phyloP scores from a whole-genome alignment of 2,329 filamentous ascomycete species.

The Penicillium sp. region DNA sequence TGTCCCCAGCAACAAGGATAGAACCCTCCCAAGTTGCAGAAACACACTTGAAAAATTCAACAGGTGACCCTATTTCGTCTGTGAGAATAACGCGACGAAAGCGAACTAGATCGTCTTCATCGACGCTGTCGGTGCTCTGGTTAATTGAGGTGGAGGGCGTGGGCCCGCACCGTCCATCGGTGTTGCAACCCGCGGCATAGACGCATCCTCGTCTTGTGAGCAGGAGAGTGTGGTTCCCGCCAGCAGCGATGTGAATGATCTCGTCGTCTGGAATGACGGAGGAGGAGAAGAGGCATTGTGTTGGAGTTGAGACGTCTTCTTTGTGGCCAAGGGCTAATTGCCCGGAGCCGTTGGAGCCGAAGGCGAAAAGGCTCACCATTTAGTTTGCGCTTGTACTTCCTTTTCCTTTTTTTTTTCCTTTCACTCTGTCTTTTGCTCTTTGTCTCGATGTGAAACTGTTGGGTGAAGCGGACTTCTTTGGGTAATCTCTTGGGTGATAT shows the following conservation, averaged over 20 bases:
- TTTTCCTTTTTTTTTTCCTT: too few species aligned
- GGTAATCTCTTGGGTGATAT: not conserved
- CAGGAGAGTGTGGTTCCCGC: constrained; percentile 84
- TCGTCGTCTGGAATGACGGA: constrained; percentile 4
- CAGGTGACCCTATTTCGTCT: constrained; percentile 5
- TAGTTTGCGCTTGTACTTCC: not conserved
- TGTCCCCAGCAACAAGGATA: constrained; percentile 55
- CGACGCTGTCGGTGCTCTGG: not conserved
- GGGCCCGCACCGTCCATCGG: constrained; percentile 45
- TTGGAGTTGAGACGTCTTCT: constrained; percentile 68
- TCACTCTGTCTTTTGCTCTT: not conserved
- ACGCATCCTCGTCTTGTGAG: constrained; percentile 59
- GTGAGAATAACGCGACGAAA: constrained; percentile 31
- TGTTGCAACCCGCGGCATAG: constrained; percentile 64
- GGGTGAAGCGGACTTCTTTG: not conserved
- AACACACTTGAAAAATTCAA: constrained; percentile 46
- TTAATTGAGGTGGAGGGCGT: not conserved
- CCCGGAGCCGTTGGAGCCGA: constrained; percentile 75
- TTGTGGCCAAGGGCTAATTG: constrained; percentile 70
- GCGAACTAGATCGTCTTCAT: constrained; percentile 12
- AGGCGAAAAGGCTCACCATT: constrained; percentile 56
- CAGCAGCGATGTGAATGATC: constrained; percentile 53
- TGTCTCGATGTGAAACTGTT: not conserved
- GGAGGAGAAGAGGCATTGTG: constrained; percentile 57
- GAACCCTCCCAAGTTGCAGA: constrained; percentile 79